These are phyloP conservation scores for Epichloe uncinata DNA, from an alignment of 2,329 filamentous ascomycete species.

Conservation along the genomic window DNA sequence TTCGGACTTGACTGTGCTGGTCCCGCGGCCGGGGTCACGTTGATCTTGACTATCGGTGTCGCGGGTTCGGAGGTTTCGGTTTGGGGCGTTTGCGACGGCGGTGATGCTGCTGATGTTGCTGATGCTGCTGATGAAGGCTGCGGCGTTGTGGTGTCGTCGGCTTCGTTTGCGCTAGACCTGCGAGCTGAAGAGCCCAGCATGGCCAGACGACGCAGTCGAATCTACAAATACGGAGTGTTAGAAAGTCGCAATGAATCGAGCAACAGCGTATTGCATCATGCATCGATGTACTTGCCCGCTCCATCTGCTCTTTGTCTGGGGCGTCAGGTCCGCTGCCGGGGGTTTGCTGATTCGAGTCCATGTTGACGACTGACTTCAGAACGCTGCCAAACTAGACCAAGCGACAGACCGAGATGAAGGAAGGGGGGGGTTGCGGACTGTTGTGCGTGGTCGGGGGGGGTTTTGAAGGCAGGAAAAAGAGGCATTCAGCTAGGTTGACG, in stretches of 20 bases:
- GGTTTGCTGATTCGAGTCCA: conserved; percentile 35
- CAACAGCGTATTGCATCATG: not conserved
- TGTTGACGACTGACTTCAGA: conserved; percentile 8
- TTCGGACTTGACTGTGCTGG: conserved; percentile 14
- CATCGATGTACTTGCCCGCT: conserved; percentile 28
- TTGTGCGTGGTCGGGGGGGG: not conserved
- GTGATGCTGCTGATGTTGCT: conserved; percentile 5
- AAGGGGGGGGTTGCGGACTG: not conserved
- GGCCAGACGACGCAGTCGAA: conserved; percentile 35
- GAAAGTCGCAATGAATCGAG: not conserved
- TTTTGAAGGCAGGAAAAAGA: not conserved
- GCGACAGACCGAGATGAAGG: no score
- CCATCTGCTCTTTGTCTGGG: conserved; percentile 46
- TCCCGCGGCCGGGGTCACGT: conserved; percentile 20
- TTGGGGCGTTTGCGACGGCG: conserved; percentile 14
- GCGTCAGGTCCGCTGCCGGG: conserved; percentile 31
- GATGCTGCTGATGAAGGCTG: conserved; percentile 12
- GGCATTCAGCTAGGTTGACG: not conserved
- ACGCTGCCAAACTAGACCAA: not conserved
- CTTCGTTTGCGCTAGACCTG: conserved; percentile 18
- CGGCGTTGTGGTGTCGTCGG: conserved; percentile 15
- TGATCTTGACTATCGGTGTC: conserved; percentile 19
- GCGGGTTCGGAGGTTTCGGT: conserved; percentile 12
- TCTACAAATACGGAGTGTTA: conserved; percentile 18
- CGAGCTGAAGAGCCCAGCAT: conserved; percentile 30